Evolutionary conservation across 306 rosid genomes (phyloP).

Genomic region (Argentina anserina): DNA sequence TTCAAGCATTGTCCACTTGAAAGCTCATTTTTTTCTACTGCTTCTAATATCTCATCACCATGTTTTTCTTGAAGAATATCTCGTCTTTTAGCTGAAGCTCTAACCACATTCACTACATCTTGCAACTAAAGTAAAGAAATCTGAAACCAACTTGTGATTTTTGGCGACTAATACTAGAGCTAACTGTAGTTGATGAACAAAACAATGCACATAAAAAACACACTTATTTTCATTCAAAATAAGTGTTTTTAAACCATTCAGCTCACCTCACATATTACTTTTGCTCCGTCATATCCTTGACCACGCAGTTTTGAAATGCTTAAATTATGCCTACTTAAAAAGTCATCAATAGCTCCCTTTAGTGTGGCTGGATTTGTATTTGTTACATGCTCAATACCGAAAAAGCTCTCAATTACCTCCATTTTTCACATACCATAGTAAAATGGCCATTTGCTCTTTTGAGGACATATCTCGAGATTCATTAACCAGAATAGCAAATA

Average conservation of each 20-base stretch:
- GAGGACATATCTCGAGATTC: neutral
- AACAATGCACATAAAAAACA: neutral
- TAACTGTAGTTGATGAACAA: neutral
- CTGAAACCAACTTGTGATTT: neutral
- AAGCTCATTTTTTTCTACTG: neutral
- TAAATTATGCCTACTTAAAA: slow-evolving; percentile 1
- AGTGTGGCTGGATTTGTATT: slow-evolving; percentile 1
- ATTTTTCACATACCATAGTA: neutral
- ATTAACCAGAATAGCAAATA: neutral
- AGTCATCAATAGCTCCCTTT: neutral
- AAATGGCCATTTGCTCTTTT: neutral
- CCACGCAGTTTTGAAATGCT: neutral
- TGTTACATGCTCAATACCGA: neutral
- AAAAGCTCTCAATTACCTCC: neutral
- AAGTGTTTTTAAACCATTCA: too few relatives aligned
- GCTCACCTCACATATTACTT: neutral
- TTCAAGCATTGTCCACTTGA: neutral
- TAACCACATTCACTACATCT: neutral
- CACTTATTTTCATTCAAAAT: neutral
- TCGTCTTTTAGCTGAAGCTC: neutral
- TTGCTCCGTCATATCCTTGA: neutral
- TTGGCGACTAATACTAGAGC: neutral
- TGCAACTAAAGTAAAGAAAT: neutral
- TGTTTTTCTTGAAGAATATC: neutral
- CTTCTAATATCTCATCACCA: neutral